Conservation (phyloP, 805 yeast species). For the Starmerella cellae region DNA sequence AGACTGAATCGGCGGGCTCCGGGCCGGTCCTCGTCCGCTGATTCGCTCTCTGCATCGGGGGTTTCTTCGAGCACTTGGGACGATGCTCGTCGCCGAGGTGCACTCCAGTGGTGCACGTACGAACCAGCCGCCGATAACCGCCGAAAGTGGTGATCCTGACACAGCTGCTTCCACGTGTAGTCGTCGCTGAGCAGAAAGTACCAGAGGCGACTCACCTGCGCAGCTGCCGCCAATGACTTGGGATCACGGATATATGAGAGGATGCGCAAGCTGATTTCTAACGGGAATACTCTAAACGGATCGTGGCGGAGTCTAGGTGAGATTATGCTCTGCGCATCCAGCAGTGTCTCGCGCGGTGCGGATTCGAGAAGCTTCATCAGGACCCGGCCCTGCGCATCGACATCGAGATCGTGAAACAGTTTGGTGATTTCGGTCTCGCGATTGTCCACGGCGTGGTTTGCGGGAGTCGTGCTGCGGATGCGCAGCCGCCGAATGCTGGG, state of each 20-base stretch:
- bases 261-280: constrained; percentile 69
- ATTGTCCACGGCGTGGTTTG: background rate
- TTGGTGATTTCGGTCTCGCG: constrained; percentile 8
- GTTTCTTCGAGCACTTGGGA: constrained; percentile 14
- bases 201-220: constrained; percentile 85
- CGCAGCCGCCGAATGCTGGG: constrained; percentile 17
- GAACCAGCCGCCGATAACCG: constrained; percentile 28
- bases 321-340: constrained; percentile 22
- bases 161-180: constrained; percentile 32
- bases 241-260: constrained; percentile 73
- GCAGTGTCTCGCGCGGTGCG: constrained; percentile 23
- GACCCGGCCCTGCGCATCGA: constrained; percentile 15
- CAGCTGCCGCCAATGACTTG: constrained; percentile 77
- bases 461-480: constrained; percentile 1
- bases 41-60: constrained; percentile 5
- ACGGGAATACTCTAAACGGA: constrained; percentile 46
- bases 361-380: constrained; percentile 20
- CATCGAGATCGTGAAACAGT: constrained; percentile 17
- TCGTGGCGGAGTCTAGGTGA: constrained; percentile 31
- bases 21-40: background rate
- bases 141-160: constrained; percentile 29
- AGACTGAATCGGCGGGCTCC: background rate
- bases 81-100: constrained; percentile 6
- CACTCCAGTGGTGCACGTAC: constrained; percentile 18
- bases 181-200: constrained; percentile 31